These are phyloP conservation scores for Globisporangium nodosum DNA, from an alignment of 352 stramenopile genomes.

Conservation along the genomic window DNA sequence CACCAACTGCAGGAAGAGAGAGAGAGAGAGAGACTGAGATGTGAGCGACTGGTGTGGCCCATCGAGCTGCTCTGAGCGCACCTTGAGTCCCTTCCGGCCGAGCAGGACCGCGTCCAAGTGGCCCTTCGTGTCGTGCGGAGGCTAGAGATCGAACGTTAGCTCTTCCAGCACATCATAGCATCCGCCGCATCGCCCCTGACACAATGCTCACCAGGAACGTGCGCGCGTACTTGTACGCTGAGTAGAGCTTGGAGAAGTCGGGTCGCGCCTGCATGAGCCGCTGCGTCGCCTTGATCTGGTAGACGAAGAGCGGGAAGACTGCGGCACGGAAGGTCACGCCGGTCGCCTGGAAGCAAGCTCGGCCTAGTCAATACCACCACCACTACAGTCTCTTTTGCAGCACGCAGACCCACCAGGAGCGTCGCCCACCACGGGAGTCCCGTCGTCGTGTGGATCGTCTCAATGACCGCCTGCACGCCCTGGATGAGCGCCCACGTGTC, in stretches of 20 bases:
- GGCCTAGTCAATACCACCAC: too few relatives aligned
- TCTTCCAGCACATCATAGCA: neutral
- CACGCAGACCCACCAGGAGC: slow-evolving; percentile 29
- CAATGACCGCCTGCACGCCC: slow-evolving; percentile 48
- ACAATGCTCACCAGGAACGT: slow-evolving; percentile 45
- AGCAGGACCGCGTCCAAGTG: slow-evolving; percentile 49
- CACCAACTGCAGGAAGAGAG: slow-evolving; percentile 23
- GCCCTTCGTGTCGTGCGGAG: slow-evolving; percentile 29
- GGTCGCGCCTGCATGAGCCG: slow-evolving; percentile 47
- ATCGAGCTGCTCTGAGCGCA: neutral
- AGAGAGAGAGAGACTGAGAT: neutral
- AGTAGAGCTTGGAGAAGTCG: slow-evolving; percentile 64
- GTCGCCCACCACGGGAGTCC: slow-evolving; percentile 77
- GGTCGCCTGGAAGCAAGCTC: slow-evolving; percentile 27
- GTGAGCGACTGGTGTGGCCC: too few relatives aligned
- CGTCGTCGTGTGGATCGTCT: slow-evolving; percentile 55
- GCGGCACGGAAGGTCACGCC: slow-evolving; percentile 55
- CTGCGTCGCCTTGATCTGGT: slow-evolving; percentile 63
- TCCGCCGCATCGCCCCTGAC: neutral
- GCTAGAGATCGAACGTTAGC: slow-evolving; percentile 15
- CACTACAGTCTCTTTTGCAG: too few relatives aligned
- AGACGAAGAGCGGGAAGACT: slow-evolving; percentile 72
- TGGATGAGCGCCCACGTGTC: slow-evolving; percentile 50
- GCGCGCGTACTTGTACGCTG: slow-evolving; percentile 65
- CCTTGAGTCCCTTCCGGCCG: slow-evolving; percentile 39